Percentiles rank a stretch among this genome's conserved stretches.
Evolutionary conservation across 371 early-diverging fungal genomes (phyloP).

Genomic region (Synchytrium microbalum): DNA sequence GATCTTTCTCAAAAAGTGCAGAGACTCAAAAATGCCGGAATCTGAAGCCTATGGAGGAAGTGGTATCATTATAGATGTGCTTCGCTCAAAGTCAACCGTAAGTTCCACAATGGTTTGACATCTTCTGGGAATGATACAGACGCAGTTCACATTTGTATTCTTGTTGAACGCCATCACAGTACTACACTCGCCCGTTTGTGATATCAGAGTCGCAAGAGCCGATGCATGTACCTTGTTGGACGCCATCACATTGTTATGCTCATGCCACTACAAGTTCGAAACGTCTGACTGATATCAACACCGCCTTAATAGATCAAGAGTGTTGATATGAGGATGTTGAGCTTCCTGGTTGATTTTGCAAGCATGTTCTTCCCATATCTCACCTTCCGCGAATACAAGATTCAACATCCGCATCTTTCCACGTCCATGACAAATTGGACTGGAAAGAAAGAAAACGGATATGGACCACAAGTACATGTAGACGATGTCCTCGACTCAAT

Average conservation of each 20-base stretch:
- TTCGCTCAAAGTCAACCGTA: not conserved
- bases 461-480: not conserved
- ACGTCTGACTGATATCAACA: not conserved
- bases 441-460: not conserved
- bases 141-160: too few relatives aligned
- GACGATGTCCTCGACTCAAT: not conserved
- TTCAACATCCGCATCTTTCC: not conserved
- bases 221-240: too few relatives aligned
- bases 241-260: too few relatives aligned
- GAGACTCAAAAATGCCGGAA: not conserved
- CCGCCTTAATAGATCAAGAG: not conserved
- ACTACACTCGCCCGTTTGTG: too few relatives aligned
- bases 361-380: not conserved
- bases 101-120: too few relatives aligned
- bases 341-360: not conserved
- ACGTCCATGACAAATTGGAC: not conserved
- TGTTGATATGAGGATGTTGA: not conserved
- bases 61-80: not conserved
- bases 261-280: too few relatives aligned
- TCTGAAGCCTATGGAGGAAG: not conserved
- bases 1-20: not conserved
- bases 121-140: too few relatives aligned
- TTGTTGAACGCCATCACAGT: too few relatives aligned
- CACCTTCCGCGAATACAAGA: not conserved
- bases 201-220: too few relatives aligned